Conservation (phyloP, 176 grass and related monocot genomes). For the Coix lacrymajobi region DNA sequence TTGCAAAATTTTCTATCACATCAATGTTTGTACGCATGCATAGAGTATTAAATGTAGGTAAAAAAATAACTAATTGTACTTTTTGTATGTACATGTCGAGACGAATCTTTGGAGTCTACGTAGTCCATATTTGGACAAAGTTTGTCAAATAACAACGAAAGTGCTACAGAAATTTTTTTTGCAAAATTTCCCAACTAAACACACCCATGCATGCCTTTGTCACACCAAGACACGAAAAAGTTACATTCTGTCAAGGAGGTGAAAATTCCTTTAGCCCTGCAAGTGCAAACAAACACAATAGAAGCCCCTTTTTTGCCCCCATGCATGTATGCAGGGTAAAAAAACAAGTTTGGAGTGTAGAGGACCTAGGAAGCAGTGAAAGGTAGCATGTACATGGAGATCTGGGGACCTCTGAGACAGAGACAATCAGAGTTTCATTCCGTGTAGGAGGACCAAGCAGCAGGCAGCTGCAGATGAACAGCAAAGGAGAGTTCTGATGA, state of each 20-base stretch:
- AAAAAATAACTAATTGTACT: too few relatives aligned
- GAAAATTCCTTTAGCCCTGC: not conserved
- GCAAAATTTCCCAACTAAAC: too few relatives aligned
- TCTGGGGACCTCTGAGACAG: conserved; percentile 30
- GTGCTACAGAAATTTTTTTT: too few relatives aligned
- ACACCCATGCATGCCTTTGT: not conserved
- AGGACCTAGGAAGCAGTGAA: conserved; percentile 52
- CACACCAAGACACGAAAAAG: not conserved
- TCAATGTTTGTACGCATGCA: too few relatives aligned
- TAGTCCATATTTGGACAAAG: too few relatives aligned
- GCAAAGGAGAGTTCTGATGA: conserved; percentile 22
- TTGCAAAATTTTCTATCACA: too few relatives aligned
- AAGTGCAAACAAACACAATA: conserved; percentile 26
- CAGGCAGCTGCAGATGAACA: not conserved
- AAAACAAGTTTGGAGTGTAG: conserved; percentile 20
- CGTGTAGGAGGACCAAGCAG: conserved; percentile 18
- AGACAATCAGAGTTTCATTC: not conserved
- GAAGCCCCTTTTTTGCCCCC: conserved; percentile 17
- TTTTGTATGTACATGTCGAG: too few relatives aligned
- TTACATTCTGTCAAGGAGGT: not conserved
- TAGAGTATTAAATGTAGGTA: too few relatives aligned
- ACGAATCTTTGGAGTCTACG: too few relatives aligned
- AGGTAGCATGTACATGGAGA: conserved; percentile 20
- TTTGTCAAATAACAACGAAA: too few relatives aligned
- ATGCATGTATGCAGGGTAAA: not conserved